A percentile compares a stretch with the other conserved stretches of the same genome.
phyloP scores from a whole-genome alignment of 2,329 filamentous ascomycete species.

The Grosmannia huntii region DNA sequence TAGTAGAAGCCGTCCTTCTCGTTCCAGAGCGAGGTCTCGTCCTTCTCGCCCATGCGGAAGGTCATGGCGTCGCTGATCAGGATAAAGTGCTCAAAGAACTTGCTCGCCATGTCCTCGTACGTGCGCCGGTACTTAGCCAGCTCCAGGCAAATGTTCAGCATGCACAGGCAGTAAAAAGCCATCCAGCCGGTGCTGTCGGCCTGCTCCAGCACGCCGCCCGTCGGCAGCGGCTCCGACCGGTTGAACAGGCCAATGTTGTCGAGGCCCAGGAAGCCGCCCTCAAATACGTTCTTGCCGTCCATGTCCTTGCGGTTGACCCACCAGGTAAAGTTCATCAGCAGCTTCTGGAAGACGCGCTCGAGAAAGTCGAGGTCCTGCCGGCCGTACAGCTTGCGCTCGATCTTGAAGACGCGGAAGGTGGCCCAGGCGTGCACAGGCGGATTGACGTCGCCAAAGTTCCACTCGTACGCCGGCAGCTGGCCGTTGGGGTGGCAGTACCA shows the following conservation, averaged over 20 bases:
- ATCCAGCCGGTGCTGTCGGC: conserved; percentile 98
- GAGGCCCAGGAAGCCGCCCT: conserved; percentile 86
- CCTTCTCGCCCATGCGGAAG: conserved; percentile 56
- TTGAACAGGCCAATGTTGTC: conserved; percentile 99
- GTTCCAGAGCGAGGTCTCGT: conserved; percentile 84
- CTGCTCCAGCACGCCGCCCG: conserved; percentile 86
- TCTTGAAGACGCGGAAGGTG: conserved; percentile 92
- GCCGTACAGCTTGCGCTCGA: conserved; percentile 94
- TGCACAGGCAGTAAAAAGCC: conserved; percentile 92
- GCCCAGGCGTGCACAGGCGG: conserved; percentile 95
- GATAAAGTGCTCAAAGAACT: conserved; percentile 98
- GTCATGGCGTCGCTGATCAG: conserved; percentile 97
- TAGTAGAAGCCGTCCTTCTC: conserved; percentile 97
- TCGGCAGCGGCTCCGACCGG: conserved; percentile 85
- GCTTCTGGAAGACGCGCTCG: conserved; percentile 90
- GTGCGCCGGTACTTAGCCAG: conserved; percentile 88
- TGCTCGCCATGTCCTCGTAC: conserved; percentile 94
- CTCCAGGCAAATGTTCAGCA: conserved; percentile 94
- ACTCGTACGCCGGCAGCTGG: conserved; percentile 83
- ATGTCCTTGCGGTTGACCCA: conserved; percentile 96
- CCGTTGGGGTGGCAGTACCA: conserved; percentile 99
- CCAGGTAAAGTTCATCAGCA: conserved; percentile 96
- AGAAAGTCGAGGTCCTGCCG: conserved; percentile 90
- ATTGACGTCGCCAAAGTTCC: conserved; percentile 97
- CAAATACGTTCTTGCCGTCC: conserved; percentile 94